Conservation (phyloP, 768 basidiomycete species). For the Leccinum pellstonianum region DNA sequence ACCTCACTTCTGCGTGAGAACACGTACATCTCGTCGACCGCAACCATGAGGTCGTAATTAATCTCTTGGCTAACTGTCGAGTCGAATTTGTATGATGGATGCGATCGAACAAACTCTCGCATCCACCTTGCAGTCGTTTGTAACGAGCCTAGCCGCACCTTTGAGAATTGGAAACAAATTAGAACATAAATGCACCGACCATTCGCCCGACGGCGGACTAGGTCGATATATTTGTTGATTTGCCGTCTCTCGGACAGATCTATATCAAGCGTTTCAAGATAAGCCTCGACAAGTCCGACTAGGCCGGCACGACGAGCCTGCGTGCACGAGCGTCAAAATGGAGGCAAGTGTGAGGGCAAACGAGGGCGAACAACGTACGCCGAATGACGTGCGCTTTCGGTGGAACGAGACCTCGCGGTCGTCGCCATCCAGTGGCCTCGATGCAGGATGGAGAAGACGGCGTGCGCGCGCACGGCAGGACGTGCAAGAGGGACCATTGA, state of each 20-base stretch:
- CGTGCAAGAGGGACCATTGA: too few species aligned
- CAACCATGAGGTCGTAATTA: conserved; percentile 91
- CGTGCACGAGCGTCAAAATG: too few species aligned
- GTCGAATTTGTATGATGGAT: conserved; percentile 90
- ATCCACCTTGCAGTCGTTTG: conserved; percentile 93
- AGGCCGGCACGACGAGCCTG: too few species aligned
- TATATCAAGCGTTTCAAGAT: conserved; percentile 84
- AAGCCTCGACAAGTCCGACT: conserved; percentile 75
- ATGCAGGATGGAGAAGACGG: too few species aligned
- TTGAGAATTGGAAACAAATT: background rate
- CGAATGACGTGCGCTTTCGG: too few species aligned
- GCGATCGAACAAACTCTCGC: conserved; percentile 83
- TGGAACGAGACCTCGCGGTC: too few species aligned
- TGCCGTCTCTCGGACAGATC: conserved; percentile 54
- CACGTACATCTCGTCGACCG: too few species aligned
- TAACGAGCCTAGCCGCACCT: conserved; percentile 57
- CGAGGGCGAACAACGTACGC: too few species aligned
- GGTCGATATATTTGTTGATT: conserved; percentile 75
- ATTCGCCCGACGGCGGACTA: conserved; percentile 75
- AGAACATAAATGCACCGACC: conserved; percentile 46
- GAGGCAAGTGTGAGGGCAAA: too few species aligned
- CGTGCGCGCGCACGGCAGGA: too few species aligned
- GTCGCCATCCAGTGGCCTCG: too few species aligned
- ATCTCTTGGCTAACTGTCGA: conserved; percentile 91
- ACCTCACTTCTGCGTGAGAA: too few species aligned